Evolutionary conservation across 2,329 filamentous ascomycete species (phyloP).

Genomic region (Pseudogymnoascus sp.): DNA sequence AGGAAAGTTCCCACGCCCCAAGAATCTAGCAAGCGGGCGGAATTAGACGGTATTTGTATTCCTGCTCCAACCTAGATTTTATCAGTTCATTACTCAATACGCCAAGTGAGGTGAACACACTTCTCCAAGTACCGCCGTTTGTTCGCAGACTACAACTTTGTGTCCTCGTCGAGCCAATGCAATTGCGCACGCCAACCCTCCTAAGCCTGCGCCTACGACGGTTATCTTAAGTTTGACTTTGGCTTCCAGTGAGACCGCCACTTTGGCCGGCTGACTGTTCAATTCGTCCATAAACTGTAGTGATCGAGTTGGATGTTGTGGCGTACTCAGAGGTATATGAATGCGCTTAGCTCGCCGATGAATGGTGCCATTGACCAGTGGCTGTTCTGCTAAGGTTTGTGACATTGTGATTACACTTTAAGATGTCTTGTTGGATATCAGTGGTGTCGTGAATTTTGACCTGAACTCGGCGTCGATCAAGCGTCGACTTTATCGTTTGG

Average conservation of each 20-base stretch:
- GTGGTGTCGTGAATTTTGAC: not conserved
- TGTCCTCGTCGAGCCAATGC: constrained; percentile 31
- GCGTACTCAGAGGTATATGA: not conserved
- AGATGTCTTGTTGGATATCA: not conserved
- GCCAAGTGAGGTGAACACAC: constrained; percentile 19
- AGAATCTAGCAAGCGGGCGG: constrained; percentile 24
- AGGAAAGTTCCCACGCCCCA: constrained; percentile 29
- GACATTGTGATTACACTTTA: not conserved
- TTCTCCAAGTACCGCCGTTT: constrained; percentile 32
- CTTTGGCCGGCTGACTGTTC: not conserved
- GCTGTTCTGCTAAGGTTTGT: not conserved
- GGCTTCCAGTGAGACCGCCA: constrained; percentile 1
- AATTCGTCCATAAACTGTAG: constrained; percentile 12
- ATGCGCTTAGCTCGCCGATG: not conserved
- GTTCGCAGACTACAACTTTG: constrained; percentile 33
- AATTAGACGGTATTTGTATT: constrained; percentile 34
- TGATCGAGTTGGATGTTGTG: constrained; percentile 11
- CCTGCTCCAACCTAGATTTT: constrained; percentile 30
- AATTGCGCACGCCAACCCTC: constrained; percentile 34
- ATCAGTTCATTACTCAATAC: not conserved
- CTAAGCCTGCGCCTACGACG: constrained; percentile 36
- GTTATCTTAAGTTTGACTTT: constrained; percentile 18
- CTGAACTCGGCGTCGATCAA: not conserved
- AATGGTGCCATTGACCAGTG: not conserved
- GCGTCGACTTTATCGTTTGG: not conserved